Conservation (phyloP, 192 early-diverging fungal genomes). For the Phycomyces blakesleeanus region DNA sequence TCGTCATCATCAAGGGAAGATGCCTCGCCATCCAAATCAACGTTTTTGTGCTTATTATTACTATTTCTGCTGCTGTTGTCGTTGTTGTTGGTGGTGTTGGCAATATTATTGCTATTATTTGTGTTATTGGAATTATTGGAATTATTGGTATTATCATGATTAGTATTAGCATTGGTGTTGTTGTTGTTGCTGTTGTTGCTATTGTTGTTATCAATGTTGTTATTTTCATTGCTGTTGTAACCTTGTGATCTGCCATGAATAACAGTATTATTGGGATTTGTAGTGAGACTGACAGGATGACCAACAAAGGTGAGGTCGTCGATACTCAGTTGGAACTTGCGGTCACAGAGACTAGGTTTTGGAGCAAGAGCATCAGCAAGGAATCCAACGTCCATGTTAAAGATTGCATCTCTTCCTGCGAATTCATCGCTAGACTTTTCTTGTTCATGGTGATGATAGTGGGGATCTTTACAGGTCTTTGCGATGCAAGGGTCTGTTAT, state of each 20-base stretch:
- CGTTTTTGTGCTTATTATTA: neutral
- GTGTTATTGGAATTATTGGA: neutral
- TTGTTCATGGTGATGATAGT: conserved; percentile 11
- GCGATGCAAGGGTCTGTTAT: conserved; percentile 1
- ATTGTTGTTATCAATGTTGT: no score
- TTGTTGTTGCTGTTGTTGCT: conserved; percentile 50
- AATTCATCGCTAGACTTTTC: conserved; percentile 9
- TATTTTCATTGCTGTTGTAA: no score
- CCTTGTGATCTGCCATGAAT: no score
- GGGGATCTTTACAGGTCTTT: neutral
- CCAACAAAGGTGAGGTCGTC: conserved; percentile 86
- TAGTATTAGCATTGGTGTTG: conserved; percentile 13
- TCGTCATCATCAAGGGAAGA: conserved; percentile 12
- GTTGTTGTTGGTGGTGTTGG: neutral
- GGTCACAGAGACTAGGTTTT: conserved; percentile 73
- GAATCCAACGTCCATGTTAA: conserved; percentile 70
- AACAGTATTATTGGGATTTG: no score
- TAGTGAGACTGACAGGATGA: conserved; percentile 65
- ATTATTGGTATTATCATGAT: neutral
- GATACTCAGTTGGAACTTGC: conserved; percentile 81
- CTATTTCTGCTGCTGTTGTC: neutral
- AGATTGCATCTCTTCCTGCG: conserved; percentile 35
- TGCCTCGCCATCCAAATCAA: conserved; percentile 12
- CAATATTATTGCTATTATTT: neutral
- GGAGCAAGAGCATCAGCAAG: conserved; percentile 88